Evolutionary conservation across 2,329 filamentous ascomycete genomes (phyloP), one percentile per base, ranked within the genome.

Genomic region (Graphium sp.): DNA sequence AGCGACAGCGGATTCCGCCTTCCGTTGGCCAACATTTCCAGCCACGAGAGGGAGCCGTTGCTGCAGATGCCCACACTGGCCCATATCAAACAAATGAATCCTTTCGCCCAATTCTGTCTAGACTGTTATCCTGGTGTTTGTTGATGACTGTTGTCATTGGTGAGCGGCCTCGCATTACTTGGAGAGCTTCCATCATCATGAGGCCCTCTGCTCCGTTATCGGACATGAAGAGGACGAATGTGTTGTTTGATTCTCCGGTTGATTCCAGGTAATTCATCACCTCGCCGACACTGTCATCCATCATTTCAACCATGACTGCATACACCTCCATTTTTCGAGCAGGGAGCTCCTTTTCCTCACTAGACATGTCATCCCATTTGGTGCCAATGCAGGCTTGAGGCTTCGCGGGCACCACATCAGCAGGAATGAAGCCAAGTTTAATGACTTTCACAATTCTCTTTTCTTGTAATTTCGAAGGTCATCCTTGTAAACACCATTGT

Each of bases 31-130:
- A 57, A 2, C 48, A 46, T 33, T 49, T 49, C 25, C 34, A 41
- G 8, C 41, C 37, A 2, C 46, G 34, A 8, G 37, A 38, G 2
- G 46, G 45, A 7, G 45, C 44, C 7, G 41, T 49, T 7, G 43
- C 38, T 2, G 46, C 47, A 6, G 37, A 36, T 1, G 64, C 65
- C 62, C 66, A 68, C 10, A 56, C 56, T 1, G 61, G 58, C 1
- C 65, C 64, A 34, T 70, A 70, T 63, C 64, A 70, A 33, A 66
- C 56, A 39, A 66, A 70, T 4, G 55, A 60, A 41, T 68, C 52
- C 12, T 48, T 49, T 26, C 58, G 56, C 6, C 65, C 66, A 9
- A 70, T 50, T 34, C 71, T 71, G 12, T 66, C 62, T 5, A 67
- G 45, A 11, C 44, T 48, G 40, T 70, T 70, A 45, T 68, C 50